Percentiles rank a stretch among this genome's conserved stretches.
Evolutionary conservation across 805 yeast genomes (phyloP).

Genomic region (Starmerella bombicola): DNA sequence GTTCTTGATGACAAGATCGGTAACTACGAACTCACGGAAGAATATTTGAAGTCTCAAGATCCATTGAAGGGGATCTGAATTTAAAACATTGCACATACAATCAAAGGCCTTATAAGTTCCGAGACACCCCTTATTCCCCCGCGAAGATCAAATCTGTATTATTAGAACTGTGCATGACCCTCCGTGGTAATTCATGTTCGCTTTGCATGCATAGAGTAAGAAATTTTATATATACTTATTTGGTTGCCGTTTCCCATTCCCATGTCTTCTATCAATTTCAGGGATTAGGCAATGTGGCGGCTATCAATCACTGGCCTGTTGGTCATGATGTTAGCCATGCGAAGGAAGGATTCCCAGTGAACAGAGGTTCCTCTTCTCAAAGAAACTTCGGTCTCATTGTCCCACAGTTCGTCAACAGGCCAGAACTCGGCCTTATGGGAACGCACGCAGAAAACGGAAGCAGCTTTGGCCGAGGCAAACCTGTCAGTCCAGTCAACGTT

Average conservation of each 20-base stretch:
- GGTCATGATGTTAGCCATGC: constrained; percentile 71
- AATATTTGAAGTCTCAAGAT: constrained; percentile 19
- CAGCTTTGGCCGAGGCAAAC: constrained; percentile 18
- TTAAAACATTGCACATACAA: no score
- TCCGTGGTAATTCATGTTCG: no score
- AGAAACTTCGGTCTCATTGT: constrained; percentile 68
- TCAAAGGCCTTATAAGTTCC: no score
- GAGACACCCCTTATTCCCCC: no score
- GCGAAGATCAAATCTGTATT: no score
- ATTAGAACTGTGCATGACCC: no score
- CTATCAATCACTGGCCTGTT: constrained; percentile 25
- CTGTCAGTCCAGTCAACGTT: constrained; percentile 15
- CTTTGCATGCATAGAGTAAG: no score
- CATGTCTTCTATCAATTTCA: no score
- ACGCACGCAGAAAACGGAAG: constrained; percentile 72
- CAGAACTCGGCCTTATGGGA: constrained; percentile 65
- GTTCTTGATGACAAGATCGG: constrained; percentile 41
- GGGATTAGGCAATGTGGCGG: no score
- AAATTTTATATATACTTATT: neutral
- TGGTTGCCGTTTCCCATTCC: no score
- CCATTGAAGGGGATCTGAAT: constrained; percentile 5
- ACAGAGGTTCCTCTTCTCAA: constrained; percentile 80
- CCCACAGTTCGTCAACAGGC: constrained; percentile 64
- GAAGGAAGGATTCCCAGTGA: constrained; percentile 68
- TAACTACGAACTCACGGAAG: constrained; percentile 32